Evolutionary conservation across 176 grass and related monocot species (phyloP), one percentile per base, ranked within the genome.

Genomic region (Bothriochloa decipiens): DNA sequence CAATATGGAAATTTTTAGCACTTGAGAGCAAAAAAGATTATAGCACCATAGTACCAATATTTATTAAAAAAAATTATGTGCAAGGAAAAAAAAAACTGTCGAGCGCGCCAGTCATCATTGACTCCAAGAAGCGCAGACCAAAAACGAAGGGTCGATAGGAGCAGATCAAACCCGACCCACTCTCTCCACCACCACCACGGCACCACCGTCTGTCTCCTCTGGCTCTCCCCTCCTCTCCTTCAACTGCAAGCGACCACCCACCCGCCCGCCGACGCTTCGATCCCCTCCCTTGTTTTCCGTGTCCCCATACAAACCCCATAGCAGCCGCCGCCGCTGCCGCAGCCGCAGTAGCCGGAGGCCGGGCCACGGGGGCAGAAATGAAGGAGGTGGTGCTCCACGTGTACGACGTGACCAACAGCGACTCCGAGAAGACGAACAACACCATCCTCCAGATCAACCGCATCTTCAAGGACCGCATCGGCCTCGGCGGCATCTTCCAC

Each of bases 401-500:
- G 23, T 99, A 99, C 84, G 93, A 99, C 85, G 93, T 99, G 82
- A 96, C 96, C 36, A 99, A 99, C 84, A 92, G 93, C 69, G 93
- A 91, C 72, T 96, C 93, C 26, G 93, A 99, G 88, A 99, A 96
- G 83, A 96, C 93, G 27, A 96, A 99, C 90, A 99, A 94, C 83
- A 96, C 96, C 86, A 99, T 96, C 83, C 87, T 99, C 68, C 91
- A 94, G 90, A 96, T 99, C 88, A 99, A 99, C 80, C 96, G 96
- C 83, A 96, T 99, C 91, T 99, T 94, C 74, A 99, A 99, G 91
- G 96, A 99, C 83, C 93, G 96, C 33, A 94, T 99, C 93, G 93
- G 96, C 82, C 91, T 99, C 82, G 96, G 96, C 74, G 96, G 96
- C 82, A 92, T 99, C 96, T 99, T 99, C 90, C 96, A 99, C 82